Evolutionary conservation across 2,329 filamentous ascomycete species (phyloP), one percentile per base, ranked within the genome.

Genomic region (Monilinia vaccinii-corymbosi): DNA sequence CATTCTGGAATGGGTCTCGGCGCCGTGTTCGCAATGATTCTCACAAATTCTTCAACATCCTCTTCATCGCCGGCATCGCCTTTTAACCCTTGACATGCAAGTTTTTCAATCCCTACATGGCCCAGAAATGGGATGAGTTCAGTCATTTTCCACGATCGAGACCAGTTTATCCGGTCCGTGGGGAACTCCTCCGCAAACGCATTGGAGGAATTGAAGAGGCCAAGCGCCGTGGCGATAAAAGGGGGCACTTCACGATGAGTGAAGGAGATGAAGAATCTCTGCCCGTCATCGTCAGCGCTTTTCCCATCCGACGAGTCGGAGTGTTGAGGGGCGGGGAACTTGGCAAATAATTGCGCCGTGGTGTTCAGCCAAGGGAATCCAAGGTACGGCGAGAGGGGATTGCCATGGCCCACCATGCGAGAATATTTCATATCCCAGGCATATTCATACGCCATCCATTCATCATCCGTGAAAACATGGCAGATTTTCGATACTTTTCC

Each of bases 381-480:
- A 7, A 87, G 76, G 21, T 77, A 76, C 0, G 82, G 83, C 0
- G 82, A 78, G 2, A 83, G 74, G 0, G 73, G 69, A 64, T 80
- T 83, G 6, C 84, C 85, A 63, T 88, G 88, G 21, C 86, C 86
- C 1, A 79, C 75, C 71, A 87, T 88, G 72, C 85, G 82, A 68
- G 83, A 81, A 69, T 86, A 87, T 67, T 79, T 78, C 63, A 87
- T 73, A 63, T 87, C 84, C 63, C 83, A 83, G 14, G 80, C 77
- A 68, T 87, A 87, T 71, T 87, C 84, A 73, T 84, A 87, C 2
- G 75, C 75, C n/a, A 87, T 79, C 84, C 83, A 86, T 63, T 86
- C 83, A 64, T 83, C 78, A 0, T 82, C 77, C 1, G 77, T 75
- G 68, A 87, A 86, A 0, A 82, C 74, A 57, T 81, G 77, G 72